These are phyloP conservation scores for Metschnikowia matae DNA, from an alignment of 805 yeast species.

Conservation along the genomic window DNA sequence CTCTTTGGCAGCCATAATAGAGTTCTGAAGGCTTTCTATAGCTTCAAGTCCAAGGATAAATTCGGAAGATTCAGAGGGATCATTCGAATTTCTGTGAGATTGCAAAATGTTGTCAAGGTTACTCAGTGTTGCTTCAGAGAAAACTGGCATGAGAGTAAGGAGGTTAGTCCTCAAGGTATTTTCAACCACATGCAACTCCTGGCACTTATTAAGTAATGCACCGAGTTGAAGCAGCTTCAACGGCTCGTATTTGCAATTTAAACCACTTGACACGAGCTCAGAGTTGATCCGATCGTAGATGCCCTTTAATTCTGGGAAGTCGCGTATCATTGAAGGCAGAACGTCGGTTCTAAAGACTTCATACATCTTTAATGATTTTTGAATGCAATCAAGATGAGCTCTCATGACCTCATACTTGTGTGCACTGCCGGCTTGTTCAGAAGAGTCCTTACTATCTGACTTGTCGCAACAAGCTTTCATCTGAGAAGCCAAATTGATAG, in stretches of 20 bases:
- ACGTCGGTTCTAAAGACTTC: background rate
- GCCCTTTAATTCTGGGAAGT: slow-evolving; percentile 14
- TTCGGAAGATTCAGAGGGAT: background rate
- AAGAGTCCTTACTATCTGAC: background rate
- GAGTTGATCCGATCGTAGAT: slow-evolving; percentile 7
- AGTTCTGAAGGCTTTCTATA: background rate
- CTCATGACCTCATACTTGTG: background rate
- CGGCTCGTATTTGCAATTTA: slow-evolving; percentile 14
- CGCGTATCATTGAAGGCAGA: slow-evolving; percentile 3
- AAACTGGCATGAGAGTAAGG: background rate
- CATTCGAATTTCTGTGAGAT: background rate
- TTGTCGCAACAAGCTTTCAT: background rate
- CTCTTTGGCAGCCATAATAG: background rate
- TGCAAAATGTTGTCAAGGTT: background rate
- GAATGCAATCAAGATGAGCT: background rate
- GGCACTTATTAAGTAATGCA: slow-evolving; percentile 6
- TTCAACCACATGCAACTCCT: slow-evolving; percentile 6
- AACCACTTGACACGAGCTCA: slow-evolving; percentile 9
- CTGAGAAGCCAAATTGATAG: background rate
- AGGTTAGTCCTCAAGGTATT: background rate
- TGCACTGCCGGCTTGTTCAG: background rate
- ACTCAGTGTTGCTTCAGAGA: background rate
- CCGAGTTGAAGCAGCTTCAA: slow-evolving; percentile 11
- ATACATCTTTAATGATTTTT: background rate
- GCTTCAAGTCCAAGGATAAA: background rate